These are phyloP conservation scores for Silene coronaria DNA, from an alignment of 179 eudicot species.

Conservation along the genomic window DNA sequence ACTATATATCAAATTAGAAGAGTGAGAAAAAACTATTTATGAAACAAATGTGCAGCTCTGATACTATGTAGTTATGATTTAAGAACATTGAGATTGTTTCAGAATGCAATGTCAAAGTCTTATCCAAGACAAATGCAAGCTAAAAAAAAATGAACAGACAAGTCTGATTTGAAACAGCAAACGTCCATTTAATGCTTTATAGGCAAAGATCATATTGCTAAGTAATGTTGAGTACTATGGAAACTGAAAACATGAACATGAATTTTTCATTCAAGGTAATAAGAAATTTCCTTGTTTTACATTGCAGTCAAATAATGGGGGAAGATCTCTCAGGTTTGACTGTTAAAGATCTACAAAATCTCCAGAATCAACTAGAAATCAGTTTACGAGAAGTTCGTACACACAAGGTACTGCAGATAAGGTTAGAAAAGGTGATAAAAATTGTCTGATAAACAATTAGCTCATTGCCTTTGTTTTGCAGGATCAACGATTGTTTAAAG, in stretches of 20 bases:
- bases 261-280: not conserved
- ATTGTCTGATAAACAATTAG: not conserved
- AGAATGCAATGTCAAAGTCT: not conserved
- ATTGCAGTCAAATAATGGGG: constrained; percentile 40
- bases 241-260: not conserved
- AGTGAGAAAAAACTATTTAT: not conserved
- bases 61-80: not conserved
- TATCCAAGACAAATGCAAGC: not conserved
- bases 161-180: not conserved
- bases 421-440: not conserved
- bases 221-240: not conserved
- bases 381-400: constrained; percentile 40
- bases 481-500: constrained; percentile 61
- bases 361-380: constrained; percentile 39
- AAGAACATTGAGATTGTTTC: not conserved
- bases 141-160: not conserved
- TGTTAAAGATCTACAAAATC: constrained; percentile 37
- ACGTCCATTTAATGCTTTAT: not conserved
- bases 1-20: not conserved
- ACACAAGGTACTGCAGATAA: constrained; percentile 28
- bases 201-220: not conserved
- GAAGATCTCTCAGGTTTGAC: constrained; percentile 49
- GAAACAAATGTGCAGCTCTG: not conserved
- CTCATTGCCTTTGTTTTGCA: constrained; percentile 27
- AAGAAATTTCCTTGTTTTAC: constrained; percentile 1